A percentile compares a stretch with the other conserved stretches of the same genome.
Evolutionary conservation across 1,284 basidiomycete genomes (phyloP).

Genomic region (Cryptococcus sp.): DNA sequence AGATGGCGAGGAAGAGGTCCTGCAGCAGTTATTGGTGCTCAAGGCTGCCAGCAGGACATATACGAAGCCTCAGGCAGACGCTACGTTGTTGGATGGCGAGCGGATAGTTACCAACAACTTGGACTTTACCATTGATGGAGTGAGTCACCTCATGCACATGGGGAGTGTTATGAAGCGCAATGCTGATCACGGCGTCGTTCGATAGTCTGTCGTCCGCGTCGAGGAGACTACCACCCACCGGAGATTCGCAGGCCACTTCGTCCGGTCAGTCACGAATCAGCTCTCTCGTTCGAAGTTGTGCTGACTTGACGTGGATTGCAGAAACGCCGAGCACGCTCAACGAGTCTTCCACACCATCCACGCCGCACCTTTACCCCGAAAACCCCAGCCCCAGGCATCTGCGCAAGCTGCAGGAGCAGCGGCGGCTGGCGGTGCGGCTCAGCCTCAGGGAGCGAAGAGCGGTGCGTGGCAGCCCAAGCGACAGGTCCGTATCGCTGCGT

Average conservation of each 20-base stretch:
- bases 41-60: constrained; percentile 69
- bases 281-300: neutral
- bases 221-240: constrained; percentile 89
- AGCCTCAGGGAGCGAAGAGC: constrained; percentile 15
- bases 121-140: constrained; percentile 92
- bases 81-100: constrained; percentile 74
- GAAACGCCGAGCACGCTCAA: constrained; percentile 83
- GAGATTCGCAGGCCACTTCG: constrained; percentile 94
- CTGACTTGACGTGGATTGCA: neutral
- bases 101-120: constrained; percentile 88
- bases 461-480: constrained; percentile 33
- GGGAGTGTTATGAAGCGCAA: constrained; percentile 10
- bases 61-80: constrained; percentile 68
- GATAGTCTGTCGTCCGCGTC: constrained; percentile 90
- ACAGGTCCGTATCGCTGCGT: constrained; percentile 32
- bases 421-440: constrained; percentile 5
- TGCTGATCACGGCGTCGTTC: constrained; percentile 18
- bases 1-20: constrained; percentile 86
- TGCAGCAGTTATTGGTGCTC: constrained; percentile 96
- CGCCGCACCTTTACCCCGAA: constrained; percentile 64
- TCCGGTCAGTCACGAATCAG: constrained; percentile 57
- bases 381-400: constrained; percentile 7
- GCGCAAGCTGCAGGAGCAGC: constrained; percentile 14
- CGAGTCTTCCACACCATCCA: constrained; percentile 77
- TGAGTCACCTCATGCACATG: constrained; percentile 58